phyloP scores from a whole-genome alignment of 495 filamentous ascomycete genomes.

The Rostrohypoxylon terebratum region DNA sequence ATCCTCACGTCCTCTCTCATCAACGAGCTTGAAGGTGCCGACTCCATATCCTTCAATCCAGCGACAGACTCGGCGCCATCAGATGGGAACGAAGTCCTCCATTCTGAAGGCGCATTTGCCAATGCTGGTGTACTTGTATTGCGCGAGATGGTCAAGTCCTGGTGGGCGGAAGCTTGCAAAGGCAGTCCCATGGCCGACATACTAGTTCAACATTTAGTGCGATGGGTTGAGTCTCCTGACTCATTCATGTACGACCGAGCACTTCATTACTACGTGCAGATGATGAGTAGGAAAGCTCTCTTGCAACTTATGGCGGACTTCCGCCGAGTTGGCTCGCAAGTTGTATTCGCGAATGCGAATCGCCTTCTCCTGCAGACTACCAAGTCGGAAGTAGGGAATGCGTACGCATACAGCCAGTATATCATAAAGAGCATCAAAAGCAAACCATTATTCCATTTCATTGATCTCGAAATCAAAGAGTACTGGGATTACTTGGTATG shows the following conservation, averaged over 20 bases:
- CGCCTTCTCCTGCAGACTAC: slow-evolving; percentile 94
- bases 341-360: slow-evolving; percentile 90
- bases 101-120: slow-evolving; percentile 91
- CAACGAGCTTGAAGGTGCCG: slow-evolving; percentile 92
- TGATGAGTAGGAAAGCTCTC: slow-evolving; percentile 97
- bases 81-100: slow-evolving; percentile 71
- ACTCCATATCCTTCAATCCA: slow-evolving; percentile 82
- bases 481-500: slow-evolving; percentile 99
- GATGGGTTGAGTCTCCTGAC: slow-evolving; percentile 92
- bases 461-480: slow-evolving; percentile 97
- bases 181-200: slow-evolving; percentile 95
- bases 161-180: slow-evolving; percentile 95
- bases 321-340: slow-evolving; percentile 90
- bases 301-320: slow-evolving; percentile 98
- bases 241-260: slow-evolving; percentile 96
- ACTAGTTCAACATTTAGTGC: slow-evolving; percentile 96
- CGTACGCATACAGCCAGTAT: slow-evolving; percentile 96
- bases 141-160: slow-evolving; percentile 97
- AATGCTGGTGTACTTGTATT: slow-evolving; percentile 89
- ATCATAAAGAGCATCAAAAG: slow-evolving; percentile 95
- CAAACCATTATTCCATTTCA: slow-evolving; percentile 95
- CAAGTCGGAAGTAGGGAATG: slow-evolving; percentile 96
- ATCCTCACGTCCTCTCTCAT: slow-evolving; percentile 97
- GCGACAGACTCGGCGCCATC: slow-evolving; percentile 71
- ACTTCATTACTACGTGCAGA: slow-evolving; percentile 97